Evolutionary conservation across 148 eudicot genomes (phyloP).

Genomic region (Drosera capensis): DNA sequence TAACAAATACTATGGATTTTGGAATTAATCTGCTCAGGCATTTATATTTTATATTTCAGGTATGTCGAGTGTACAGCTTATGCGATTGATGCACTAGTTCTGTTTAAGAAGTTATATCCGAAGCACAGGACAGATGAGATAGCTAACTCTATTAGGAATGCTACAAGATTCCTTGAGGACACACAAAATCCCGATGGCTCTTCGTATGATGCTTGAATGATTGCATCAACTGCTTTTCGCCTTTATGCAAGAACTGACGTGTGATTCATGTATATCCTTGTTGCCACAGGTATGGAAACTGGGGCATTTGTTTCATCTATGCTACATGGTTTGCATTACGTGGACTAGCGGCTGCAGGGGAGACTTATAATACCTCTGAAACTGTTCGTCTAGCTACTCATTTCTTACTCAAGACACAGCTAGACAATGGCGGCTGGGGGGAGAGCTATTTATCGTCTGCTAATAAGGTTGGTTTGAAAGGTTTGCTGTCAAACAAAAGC

Average conservation of each 20-base stretch:
- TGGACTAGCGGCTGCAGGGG: constrained; percentile 28
- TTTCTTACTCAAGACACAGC: constrained; percentile 19
- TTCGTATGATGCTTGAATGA: constrained; percentile 16
- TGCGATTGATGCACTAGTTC: constrained; percentile 9
- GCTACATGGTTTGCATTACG: constrained; percentile 39
- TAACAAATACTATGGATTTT: not conserved
- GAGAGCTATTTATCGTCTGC: not conserved
- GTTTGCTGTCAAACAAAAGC: too few species aligned
- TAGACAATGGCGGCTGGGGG: constrained; percentile 29
- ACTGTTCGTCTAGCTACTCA: constrained; percentile 20
- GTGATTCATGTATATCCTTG: not conserved
- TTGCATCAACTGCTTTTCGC: too few species aligned
- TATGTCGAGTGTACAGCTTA: constrained; percentile 39
- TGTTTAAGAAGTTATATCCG: constrained; percentile 12
- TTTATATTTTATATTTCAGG: constrained; percentile 5
- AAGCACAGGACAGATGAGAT: constrained; percentile 11
- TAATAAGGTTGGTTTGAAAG: not conserved
- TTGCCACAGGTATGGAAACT: constrained; percentile 28
- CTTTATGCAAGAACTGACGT: too few species aligned
- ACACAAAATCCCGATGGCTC: constrained; percentile 40
- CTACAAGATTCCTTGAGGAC: constrained; percentile 19
- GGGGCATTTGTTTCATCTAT: constrained; percentile 50
- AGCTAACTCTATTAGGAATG: constrained; percentile 7
- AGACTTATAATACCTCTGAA: constrained; percentile 20
- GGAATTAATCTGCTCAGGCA: not conserved